These are phyloP conservation scores for Nelumbo lutea DNA, from an alignment of 164 flowering plant genomes.

Conservation along the genomic window DNA sequence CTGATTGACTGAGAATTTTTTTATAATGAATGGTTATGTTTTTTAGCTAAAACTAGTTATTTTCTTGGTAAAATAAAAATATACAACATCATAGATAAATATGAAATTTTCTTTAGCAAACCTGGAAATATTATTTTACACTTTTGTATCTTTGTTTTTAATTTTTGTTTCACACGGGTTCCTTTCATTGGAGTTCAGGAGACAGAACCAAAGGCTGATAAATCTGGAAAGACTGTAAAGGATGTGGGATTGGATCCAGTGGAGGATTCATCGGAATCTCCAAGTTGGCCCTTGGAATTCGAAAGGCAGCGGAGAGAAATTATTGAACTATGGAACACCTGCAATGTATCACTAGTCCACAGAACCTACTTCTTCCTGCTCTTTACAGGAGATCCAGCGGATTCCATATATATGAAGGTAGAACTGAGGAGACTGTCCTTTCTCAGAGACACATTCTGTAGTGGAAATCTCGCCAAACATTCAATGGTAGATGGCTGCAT, in stretches of 20 bases:
- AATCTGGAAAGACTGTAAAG: constrained; percentile 30
- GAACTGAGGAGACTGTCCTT: constrained; percentile 75
- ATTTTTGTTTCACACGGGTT: not conserved
- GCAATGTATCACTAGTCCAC: constrained; percentile 77
- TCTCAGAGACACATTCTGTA: constrained; percentile 46
- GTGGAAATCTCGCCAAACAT: constrained; percentile 19
- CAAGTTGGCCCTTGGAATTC: constrained; percentile 45
- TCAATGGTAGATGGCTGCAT: constrained; percentile 22
- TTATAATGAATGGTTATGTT: not conserved
- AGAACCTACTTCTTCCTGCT: constrained; percentile 82
- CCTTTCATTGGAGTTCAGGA: constrained; percentile 25
- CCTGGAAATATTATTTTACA: not conserved
- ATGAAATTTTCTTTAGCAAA: not conserved
- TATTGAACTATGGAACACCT: constrained; percentile 71
- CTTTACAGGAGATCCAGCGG: constrained; percentile 79
- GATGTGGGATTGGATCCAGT: constrained; percentile 60
- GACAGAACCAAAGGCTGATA: constrained; percentile 19
- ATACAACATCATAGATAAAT: not conserved
- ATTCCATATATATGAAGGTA: constrained; percentile 79
- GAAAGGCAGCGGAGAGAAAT: constrained; percentile 55
- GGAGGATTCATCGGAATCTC: constrained; percentile 28
- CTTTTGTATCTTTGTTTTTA: not conserved
- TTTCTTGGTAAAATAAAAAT: not conserved
- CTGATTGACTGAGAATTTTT: not conserved
- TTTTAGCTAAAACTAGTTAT: not conserved